A percentile compares a stretch with the other conserved stretches of the same genome.
These are phyloP conservation scores for Dothideomycetes sp. DNA, from an alignment of 2,329 filamentous ascomycete genomes.

Conservation along the genomic window DNA sequence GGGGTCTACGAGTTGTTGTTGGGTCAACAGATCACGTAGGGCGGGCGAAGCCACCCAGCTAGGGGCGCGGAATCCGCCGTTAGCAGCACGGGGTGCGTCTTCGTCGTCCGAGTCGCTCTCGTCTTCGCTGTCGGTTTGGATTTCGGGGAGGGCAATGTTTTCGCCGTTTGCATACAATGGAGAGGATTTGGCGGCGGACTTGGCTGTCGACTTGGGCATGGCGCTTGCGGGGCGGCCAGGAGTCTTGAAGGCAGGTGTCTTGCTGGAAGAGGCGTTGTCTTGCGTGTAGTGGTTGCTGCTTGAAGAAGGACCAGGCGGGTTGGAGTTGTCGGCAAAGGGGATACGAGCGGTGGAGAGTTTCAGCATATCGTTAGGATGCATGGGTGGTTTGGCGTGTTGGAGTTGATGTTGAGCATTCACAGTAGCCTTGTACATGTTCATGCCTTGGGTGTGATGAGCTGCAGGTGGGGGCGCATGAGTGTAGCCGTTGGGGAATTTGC, in stretches of 20 bases:
- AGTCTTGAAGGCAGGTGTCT: conserved; percentile 47
- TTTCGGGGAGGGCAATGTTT: conserved; percentile 83
- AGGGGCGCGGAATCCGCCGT: conserved; percentile 50
- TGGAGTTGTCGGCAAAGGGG: conserved; percentile 67
- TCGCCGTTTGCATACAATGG: conserved; percentile 84
- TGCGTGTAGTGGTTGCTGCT: background rate
- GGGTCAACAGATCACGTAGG: conserved; percentile 60
- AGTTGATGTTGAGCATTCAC: conserved; percentile 56
- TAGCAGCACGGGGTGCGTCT: conserved; percentile 17
- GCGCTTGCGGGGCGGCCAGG: conserved; percentile 46
- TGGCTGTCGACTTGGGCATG: conserved; percentile 28
- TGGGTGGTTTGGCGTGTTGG: conserved; percentile 39
- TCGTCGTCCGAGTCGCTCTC: conserved; percentile 54
- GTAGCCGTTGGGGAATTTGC: conserved; percentile 54
- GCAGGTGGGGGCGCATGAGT: conserved; percentile 44
- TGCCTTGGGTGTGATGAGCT: conserved; percentile 32
- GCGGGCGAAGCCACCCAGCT: conserved; percentile 85
- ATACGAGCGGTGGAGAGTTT: conserved; percentile 83
- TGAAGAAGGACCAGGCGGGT: conserved; percentile 27
- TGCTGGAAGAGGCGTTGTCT: conserved; percentile 19
- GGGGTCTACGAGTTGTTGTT: conserved; percentile 79
- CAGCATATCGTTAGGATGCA: conserved; percentile 71
- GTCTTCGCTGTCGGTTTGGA: conserved; percentile 88
- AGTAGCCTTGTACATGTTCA: conserved; percentile 59
- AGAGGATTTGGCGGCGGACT: conserved; percentile 58